Percentiles rank a stretch among this genome's conserved stretches.
Evolutionary conservation across 2,329 filamentous ascomycete genomes (phyloP).

Genomic region (Alternaria longipes): DNA sequence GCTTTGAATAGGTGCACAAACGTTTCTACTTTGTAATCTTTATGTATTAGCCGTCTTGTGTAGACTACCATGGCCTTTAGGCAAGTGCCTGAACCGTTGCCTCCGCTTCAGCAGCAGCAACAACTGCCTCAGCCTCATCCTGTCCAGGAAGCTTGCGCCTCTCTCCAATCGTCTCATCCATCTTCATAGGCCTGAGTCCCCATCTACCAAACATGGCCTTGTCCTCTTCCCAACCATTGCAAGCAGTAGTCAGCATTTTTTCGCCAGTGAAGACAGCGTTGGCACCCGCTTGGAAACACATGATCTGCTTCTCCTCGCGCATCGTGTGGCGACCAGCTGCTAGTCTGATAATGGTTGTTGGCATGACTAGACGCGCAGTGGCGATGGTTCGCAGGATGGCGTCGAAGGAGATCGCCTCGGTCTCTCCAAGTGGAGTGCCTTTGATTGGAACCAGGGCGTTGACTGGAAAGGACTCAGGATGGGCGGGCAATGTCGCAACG

Average conservation of each 20-base stretch:
- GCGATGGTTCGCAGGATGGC: constrained; percentile 84
- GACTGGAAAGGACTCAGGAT: constrained; percentile 91
- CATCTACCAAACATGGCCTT: constrained; percentile 82
- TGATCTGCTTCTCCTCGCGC: constrained; percentile 85
- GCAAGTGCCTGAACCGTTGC: constrained; percentile 14
- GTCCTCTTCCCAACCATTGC: constrained; percentile 91
- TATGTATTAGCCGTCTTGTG: not conserved
- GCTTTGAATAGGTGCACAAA: not conserved
- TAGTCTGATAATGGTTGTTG: constrained; percentile 83
- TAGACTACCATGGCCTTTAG: not conserved
- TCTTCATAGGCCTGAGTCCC: constrained; percentile 79
- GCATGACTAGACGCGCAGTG: constrained; percentile 83
- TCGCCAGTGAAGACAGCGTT: constrained; percentile 96
- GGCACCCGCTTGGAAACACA: constrained; percentile 90
- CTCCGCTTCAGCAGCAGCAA: constrained; percentile 19
- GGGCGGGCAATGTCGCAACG: constrained; percentile 78
- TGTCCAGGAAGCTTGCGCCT: constrained; percentile 32
- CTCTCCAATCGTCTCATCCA: constrained; percentile 47
- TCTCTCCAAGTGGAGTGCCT: constrained; percentile 83
- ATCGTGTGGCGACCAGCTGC: constrained; percentile 86
- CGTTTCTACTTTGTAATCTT: not conserved
- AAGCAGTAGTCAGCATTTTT: constrained; percentile 94
- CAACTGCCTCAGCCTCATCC: constrained; percentile 21
- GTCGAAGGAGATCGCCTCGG: constrained; percentile 76
- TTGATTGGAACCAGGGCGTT: constrained; percentile 92